Percentiles rank a stretch among this genome's conserved stretches.
Conservation (phyloP, 495 filamentous ascomycete genomes). For the Podospora bellae-mahoneyi region DNA sequence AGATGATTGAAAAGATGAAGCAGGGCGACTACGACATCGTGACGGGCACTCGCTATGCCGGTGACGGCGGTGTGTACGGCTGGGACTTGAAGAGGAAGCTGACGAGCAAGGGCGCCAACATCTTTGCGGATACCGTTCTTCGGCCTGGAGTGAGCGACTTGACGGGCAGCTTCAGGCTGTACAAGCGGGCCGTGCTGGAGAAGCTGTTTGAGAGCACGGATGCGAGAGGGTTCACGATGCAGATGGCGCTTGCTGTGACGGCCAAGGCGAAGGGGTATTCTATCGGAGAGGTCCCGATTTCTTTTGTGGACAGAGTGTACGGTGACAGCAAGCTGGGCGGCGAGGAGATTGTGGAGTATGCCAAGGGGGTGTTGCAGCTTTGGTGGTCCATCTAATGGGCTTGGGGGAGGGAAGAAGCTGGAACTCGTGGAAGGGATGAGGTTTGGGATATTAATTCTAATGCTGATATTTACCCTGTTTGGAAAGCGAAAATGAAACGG, state of each 20-base stretch:
- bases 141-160: constrained; percentile 94
- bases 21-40: constrained; percentile 84
- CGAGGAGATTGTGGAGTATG: constrained; percentile 96
- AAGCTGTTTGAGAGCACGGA: constrained; percentile 86
- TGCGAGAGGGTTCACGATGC: constrained; percentile 95
- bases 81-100: constrained; percentile 98
- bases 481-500: background rate
- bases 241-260: constrained; percentile 89
- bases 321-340: constrained; percentile 94
- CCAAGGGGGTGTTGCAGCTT: constrained; percentile 83
- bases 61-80: constrained; percentile 87
- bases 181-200: constrained; percentile 85
- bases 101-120: constrained; percentile 84
- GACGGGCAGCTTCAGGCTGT: constrained; percentile 90
- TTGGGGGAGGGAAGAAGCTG: background rate
- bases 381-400: constrained; percentile 61
- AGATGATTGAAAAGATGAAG: constrained; percentile 77
- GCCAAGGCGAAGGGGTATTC: constrained; percentile 89
- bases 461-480: constrained; percentile 3
- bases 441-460: background rate
- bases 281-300: constrained; percentile 91
- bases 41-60: constrained; percentile 89
- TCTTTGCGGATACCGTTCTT: constrained; percentile 92
- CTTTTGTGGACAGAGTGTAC: constrained; percentile 91
- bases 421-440: background rate